Evolutionary conservation across 257 asterid genomes (phyloP).

Genomic region (Gentiana straminea): DNA sequence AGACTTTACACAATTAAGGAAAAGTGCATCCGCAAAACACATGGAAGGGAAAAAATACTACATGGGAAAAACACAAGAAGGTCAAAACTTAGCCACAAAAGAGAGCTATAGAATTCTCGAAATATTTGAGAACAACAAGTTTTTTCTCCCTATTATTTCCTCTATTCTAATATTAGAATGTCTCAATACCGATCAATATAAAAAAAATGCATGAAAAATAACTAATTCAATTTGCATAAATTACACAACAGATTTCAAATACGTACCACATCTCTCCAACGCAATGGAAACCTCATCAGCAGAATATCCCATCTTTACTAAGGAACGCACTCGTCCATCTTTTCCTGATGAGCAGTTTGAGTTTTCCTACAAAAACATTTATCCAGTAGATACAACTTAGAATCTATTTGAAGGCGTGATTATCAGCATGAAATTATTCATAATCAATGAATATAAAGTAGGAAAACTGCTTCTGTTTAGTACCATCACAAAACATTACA

Average conservation of each 20-base stretch:
- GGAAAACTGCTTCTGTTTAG: no score
- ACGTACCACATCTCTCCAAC: conserved; percentile 53
- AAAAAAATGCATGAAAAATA: conserved; percentile 6
- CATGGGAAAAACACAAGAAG: no score
- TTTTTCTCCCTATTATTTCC: no score
- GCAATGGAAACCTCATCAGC: conserved; percentile 45
- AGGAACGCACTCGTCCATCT: conserved; percentile 23
- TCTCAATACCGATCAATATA: conserved; percentile 7
- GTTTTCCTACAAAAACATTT: conserved; percentile 11
- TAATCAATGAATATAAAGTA: no score
- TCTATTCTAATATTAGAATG: conserved; percentile 7
- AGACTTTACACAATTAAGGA: no score
- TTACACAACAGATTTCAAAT: conserved; percentile 1
- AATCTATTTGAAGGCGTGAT: neutral
- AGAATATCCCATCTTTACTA: conserved; percentile 55
- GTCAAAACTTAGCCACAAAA: no score
- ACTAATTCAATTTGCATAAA: neutral
- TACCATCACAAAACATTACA: no score
- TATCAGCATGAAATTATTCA: no score
- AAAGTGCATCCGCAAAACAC: no score
- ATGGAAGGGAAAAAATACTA: no score
- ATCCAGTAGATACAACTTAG: neutral
- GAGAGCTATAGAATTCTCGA: no score
- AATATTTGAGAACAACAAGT: neutral
- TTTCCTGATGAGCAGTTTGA: conserved; percentile 30